phyloP scores from a whole-genome alignment of 1,139 yeast species.

The Candida sanyaensis region DNA sequence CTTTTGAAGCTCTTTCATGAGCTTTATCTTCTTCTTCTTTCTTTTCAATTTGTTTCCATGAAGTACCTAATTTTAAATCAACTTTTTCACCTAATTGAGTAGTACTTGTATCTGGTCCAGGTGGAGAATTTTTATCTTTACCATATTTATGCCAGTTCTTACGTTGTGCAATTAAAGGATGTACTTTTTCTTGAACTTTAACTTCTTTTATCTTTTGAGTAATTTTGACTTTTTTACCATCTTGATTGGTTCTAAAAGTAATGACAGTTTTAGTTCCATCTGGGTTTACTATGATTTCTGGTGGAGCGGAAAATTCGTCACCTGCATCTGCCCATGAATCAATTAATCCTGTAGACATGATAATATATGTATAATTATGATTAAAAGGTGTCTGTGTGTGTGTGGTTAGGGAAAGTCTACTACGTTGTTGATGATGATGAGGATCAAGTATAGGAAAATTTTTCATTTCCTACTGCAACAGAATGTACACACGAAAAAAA shows the following conservation, averaged over 20 bases:
- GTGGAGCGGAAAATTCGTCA: slow-evolving; percentile 66
- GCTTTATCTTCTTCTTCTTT: slow-evolving; percentile 60
- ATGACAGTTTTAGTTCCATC: slow-evolving; percentile 92
- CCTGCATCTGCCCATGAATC: slow-evolving; percentile 71
- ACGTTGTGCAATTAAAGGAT: slow-evolving; percentile 71
- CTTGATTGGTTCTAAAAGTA: slow-evolving; percentile 71
- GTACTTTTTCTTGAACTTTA: slow-evolving; percentile 78
- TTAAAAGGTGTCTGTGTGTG: background rate
- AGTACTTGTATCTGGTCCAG: slow-evolving; percentile 87
- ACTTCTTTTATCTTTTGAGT: slow-evolving; percentile 84
- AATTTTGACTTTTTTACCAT: slow-evolving; percentile 83
- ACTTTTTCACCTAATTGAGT: slow-evolving; percentile 91
- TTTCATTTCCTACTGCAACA: background rate
- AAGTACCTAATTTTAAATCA: slow-evolving; percentile 63
- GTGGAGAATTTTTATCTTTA: slow-evolving; percentile 68
- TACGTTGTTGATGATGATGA: background rate
- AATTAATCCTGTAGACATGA: slow-evolving; percentile 43
- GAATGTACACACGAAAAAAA: background rate
- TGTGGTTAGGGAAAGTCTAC: background rate
- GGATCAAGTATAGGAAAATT: slow-evolving; percentile 4
- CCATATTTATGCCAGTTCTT: slow-evolving; percentile 83
- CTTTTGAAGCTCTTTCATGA: slow-evolving; percentile 50
- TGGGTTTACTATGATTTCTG: slow-evolving; percentile 71
- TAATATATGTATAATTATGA: background rate
- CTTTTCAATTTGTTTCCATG: slow-evolving; percentile 70